phyloP scores from a whole-genome alignment of 2,329 filamentous ascomycete species.

The Ceratocystis ficicola region DNA sequence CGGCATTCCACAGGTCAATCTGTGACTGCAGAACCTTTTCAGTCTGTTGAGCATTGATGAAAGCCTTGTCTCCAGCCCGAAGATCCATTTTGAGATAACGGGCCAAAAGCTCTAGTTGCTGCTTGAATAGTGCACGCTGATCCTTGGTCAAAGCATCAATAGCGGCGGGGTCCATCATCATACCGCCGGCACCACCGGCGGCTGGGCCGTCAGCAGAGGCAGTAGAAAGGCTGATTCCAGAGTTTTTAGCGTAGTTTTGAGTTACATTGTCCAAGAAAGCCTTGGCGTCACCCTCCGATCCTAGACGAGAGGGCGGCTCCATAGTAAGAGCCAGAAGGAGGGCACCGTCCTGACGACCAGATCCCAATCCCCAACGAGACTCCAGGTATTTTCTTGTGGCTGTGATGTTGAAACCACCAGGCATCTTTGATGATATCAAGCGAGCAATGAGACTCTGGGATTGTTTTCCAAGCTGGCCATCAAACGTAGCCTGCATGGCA shows the following conservation, averaged over 20 bases:
- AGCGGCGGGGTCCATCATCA: slow-evolving; percentile 99
- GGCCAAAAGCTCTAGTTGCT: slow-evolving; percentile 89
- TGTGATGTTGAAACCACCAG: slow-evolving; percentile 97
- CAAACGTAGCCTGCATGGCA: slow-evolving; percentile 96
- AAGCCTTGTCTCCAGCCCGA: slow-evolving; percentile 89
- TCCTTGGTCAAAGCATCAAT: slow-evolving; percentile 96
- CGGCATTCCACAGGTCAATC: slow-evolving; percentile 84
- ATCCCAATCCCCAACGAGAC: slow-evolving; percentile 76
- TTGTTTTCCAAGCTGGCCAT: slow-evolving; percentile 94
- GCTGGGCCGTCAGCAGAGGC: slow-evolving; percentile 62
- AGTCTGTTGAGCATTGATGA: slow-evolving; percentile 71
- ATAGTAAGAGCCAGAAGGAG: slow-evolving; percentile 81
- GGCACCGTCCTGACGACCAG: slow-evolving; percentile 82
- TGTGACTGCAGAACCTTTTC: slow-evolving; percentile 82
- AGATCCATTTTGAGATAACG: slow-evolving; percentile 96
- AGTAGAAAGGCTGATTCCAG: slow-evolving; percentile 72
- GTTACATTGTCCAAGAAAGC: slow-evolving; percentile 77
- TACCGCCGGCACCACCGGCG: slow-evolving; percentile 56
- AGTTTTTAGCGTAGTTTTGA: slow-evolving; percentile 76
- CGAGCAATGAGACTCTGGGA: slow-evolving; percentile 86
- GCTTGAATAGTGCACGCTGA: slow-evolving; percentile 91
- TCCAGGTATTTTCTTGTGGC: slow-evolving; percentile 89
- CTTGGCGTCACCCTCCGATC: slow-evolving; percentile 83
- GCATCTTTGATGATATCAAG: slow-evolving; percentile 98
- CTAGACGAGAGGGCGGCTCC: slow-evolving; percentile 80